These are phyloP conservation scores for Podaxis rugospora DNA, from an alignment of 768 basidiomycete species.

Conservation along the genomic window DNA sequence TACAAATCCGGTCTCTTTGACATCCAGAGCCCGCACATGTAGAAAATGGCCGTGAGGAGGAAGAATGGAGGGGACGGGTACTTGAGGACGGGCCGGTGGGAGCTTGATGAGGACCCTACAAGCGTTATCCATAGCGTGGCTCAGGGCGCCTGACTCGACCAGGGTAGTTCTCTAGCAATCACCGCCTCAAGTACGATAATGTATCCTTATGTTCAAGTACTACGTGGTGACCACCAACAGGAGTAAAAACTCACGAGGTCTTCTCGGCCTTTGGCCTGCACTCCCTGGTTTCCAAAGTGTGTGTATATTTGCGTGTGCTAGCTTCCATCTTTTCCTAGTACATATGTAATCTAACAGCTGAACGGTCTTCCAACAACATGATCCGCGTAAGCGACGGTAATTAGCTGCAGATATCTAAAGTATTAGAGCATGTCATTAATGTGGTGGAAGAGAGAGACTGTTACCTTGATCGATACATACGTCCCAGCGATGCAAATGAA, in stretches of 20 bases:
- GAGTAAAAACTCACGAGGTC: too few species aligned
- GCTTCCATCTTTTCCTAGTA: neutral
- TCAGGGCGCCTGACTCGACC: neutral
- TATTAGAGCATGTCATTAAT: neutral
- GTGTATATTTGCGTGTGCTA: neutral
- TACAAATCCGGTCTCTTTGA: slow-evolving; percentile 25
- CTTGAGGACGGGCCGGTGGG: neutral
- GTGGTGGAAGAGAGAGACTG: slow-evolving; percentile 13
- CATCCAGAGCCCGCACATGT: slow-evolving; percentile 13
- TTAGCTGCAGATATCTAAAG: slow-evolving; percentile 28
- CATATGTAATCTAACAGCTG: slow-evolving; percentile 25
- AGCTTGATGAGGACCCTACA: neutral
- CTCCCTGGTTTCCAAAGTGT: neutral
- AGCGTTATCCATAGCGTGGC: neutral
- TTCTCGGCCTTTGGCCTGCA: neutral
- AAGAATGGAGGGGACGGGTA: slow-evolving; percentile 12
- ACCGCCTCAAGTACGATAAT: neutral
- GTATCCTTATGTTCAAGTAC: too few species aligned
- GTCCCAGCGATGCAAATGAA: slow-evolving; percentile 52
- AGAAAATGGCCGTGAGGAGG: neutral
- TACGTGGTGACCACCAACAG: too few species aligned
- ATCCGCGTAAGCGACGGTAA: slow-evolving; percentile 37
- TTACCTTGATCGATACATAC: slow-evolving; percentile 47
- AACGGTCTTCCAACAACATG: slow-evolving; percentile 44
- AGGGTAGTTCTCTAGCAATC: neutral